Percentiles rank a stretch among this genome's conserved stretches.
Conservation (phyloP, 1,284 basidiomycete species). For the Albatrellus sp. region DNA sequence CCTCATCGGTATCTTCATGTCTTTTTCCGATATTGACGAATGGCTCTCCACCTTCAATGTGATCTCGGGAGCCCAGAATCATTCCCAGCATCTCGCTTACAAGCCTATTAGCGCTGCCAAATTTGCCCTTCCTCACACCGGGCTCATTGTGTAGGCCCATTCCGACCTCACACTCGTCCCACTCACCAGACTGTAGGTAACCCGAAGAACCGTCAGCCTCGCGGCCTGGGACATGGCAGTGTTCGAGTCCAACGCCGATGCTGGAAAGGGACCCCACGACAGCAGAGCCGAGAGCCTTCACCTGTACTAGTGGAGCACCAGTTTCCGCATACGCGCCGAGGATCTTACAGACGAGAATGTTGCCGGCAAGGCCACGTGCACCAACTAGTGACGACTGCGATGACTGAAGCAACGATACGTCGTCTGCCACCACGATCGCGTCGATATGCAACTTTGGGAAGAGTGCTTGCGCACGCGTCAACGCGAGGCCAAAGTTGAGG, state of each 20-base stretch:
- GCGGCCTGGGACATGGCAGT: slow-evolving; percentile 45
- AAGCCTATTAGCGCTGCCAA: slow-evolving; percentile 19
- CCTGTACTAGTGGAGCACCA: slow-evolving; percentile 30
- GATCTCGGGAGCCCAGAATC: slow-evolving; percentile 12
- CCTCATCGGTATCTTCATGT: slow-evolving; percentile 18
- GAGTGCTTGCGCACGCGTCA: slow-evolving; percentile 40
- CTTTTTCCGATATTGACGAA: slow-evolving; percentile 6
- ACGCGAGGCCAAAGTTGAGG: slow-evolving; percentile 60
- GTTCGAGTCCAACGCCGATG: slow-evolving; percentile 39
- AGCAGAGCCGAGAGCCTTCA: slow-evolving; percentile 35
- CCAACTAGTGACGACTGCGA: slow-evolving; percentile 29
- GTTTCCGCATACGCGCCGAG: slow-evolving; percentile 42
- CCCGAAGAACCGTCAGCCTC: slow-evolving; percentile 10
- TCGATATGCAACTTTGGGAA: slow-evolving; percentile 28
- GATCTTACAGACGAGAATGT: slow-evolving; percentile 60
- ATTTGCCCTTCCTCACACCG: slow-evolving; percentile 28
- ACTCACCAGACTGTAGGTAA: slow-evolving; percentile 15
- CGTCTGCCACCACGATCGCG: slow-evolving; percentile 55
- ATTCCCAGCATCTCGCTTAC: slow-evolving; percentile 27
- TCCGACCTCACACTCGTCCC: slow-evolving; percentile 34
- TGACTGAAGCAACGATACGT: slow-evolving; percentile 39
- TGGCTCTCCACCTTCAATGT: slow-evolving; percentile 7
- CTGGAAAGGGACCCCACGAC: slow-evolving; percentile 31
- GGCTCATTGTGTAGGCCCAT: slow-evolving; percentile 48
- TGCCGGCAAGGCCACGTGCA: slow-evolving; percentile 47